Evolutionary conservation across 2,329 filamentous ascomycete genomes (phyloP).

Genomic region (Aspergillus sp.): DNA sequence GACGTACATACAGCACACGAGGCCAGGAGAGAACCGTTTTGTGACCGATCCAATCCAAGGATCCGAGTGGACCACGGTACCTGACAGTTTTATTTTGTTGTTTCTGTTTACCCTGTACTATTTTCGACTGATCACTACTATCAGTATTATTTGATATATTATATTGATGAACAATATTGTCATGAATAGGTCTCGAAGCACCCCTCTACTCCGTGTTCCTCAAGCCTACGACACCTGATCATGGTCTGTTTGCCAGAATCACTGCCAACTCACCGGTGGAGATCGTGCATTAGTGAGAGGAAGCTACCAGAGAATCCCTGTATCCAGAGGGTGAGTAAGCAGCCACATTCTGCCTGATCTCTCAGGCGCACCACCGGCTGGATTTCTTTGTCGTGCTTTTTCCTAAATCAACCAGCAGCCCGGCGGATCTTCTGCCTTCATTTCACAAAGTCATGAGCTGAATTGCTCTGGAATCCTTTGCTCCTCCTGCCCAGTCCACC

Average conservation of each 20-base stretch:
- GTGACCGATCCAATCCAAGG: background rate
- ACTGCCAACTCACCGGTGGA: slow-evolving; percentile 21
- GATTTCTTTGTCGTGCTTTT: slow-evolving; percentile 9
- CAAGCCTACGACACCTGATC: background rate
- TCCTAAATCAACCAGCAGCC: slow-evolving; percentile 1
- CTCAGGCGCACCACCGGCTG: slow-evolving; percentile 4
- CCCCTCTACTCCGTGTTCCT: no score
- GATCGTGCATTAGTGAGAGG: slow-evolving; percentile 2
- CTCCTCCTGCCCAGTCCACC: no score
- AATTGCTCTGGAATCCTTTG: no score
- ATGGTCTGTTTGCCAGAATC: background rate
- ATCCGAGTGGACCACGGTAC: background rate
- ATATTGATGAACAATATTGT: no score
- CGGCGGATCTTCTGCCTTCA: slow-evolving; percentile 2
- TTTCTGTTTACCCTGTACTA: no score
- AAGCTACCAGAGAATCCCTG: slow-evolving; percentile 6
- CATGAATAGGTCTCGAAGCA: no score
- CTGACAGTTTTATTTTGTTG: background rate
- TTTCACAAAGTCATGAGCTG: background rate
- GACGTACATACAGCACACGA: background rate
- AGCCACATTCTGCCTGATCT: slow-evolving; percentile 4
- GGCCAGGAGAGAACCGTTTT: background rate
- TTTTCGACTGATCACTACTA: no score
- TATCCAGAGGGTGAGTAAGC: background rate
- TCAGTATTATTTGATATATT: no score